Evolutionary conservation across 2,329 filamentous ascomycete genomes (phyloP).

Genomic region (Botrytis fragariae): DNA sequence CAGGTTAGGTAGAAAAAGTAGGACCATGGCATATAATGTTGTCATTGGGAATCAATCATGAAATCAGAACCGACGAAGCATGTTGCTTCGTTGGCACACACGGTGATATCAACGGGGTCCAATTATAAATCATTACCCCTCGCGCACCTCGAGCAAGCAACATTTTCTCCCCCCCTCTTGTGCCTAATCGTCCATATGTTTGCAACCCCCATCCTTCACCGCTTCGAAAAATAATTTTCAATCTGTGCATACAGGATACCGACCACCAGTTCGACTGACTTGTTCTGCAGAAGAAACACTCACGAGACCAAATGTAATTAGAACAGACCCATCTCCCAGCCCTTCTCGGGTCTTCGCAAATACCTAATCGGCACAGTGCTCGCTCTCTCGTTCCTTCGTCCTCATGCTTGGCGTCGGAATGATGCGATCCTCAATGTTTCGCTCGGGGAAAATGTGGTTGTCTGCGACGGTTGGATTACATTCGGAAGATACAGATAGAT

Average conservation of each 20-base stretch:
- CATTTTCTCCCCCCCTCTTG: background rate
- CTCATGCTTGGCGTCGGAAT: background rate
- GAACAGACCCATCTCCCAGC: background rate
- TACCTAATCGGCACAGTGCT: background rate
- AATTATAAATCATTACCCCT: conserved; percentile 4
- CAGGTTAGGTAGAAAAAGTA: conserved; percentile 2
- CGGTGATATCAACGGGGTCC: conserved; percentile 5
- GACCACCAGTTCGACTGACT: background rate
- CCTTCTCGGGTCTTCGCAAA: conserved; percentile 1
- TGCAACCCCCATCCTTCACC: conserved; percentile 11
- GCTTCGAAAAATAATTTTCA: background rate
- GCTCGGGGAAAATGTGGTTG: background rate
- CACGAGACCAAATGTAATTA: conserved; percentile 14
- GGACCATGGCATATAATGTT: conserved; percentile 5
- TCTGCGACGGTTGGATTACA: background rate
- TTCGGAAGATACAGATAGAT: background rate
- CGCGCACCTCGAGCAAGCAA: background rate
- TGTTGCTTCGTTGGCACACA: conserved; percentile 18
- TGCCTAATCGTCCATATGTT: background rate
- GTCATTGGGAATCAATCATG: background rate
- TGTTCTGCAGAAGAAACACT: background rate
- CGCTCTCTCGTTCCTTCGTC: background rate
- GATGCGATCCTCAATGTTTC: background rate
- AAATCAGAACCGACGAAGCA: conserved; percentile 4
- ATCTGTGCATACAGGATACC: background rate